Base-by-base conservation (phyloP, 257 asterid species). In the Penstemon eatonii region DNA sequence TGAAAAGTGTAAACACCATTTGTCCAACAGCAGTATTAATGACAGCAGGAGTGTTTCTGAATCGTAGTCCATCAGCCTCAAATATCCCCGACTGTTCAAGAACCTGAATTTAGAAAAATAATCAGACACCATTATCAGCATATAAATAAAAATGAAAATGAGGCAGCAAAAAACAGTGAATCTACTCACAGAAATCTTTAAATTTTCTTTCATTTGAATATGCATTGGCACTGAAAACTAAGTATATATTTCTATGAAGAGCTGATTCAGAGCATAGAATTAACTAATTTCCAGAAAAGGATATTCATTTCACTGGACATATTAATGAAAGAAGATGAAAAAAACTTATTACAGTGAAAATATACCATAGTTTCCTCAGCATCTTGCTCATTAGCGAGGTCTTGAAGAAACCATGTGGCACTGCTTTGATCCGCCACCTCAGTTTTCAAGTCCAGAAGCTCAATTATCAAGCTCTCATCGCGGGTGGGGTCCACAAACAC, bases 391-490 rank as follows among this genome's bases (percentile, higher is more conserved):
- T 15, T 81, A 52, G 99, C 99, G 69, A 93, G 92, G 82, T 90
- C 99, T 61, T 83, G 92, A 66, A 93, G 91, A 75, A 93, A 93
- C 97, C 99, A 93, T 8, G 90, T 71, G 56, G 97, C 97, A 56
- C 99, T 93, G 39, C 87, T 94, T 4, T 73, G 79, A 77, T 93
- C 97, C 8, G 85, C 81, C 73, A 93, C 90, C 52, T 88, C 96
- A 13, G 71, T 60, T 83, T 90, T 90, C 84, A 93, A 73, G 51
- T 93, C 97, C 44, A 93, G 77, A 64, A 93, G 83, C 78, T 93
- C 99, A 73, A 93, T 68, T 55, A 93, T 79, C 92, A 93, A 84
- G 77, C 96, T 93, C 82, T 90, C 99, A 33, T 93, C 97, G 6
- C 96, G 92, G 0, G 79, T 19, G 4, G 95, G 96, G 73, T 93